Percentiles rank a stretch among this genome's conserved stretches.
phyloP scores from a whole-genome alignment of 140 eudicot species.

The Stevia rebaudiana region DNA sequence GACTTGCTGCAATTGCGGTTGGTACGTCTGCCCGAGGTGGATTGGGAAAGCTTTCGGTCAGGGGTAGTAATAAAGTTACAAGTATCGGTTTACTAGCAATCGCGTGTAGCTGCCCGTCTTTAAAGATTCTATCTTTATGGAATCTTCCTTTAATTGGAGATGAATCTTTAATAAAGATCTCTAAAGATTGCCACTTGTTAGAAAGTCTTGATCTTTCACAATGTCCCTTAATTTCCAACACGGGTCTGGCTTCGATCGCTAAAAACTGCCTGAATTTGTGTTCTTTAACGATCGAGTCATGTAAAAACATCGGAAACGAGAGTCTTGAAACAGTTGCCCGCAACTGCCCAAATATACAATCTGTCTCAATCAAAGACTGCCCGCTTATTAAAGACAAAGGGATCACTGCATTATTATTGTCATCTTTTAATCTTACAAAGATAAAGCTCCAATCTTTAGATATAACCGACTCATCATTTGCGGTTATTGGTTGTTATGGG shows the following conservation, averaged over 20 bases:
- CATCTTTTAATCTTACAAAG: constrained; percentile 42
- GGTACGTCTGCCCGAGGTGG: constrained; percentile 94
- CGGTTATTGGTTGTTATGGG: constrained; percentile 81
- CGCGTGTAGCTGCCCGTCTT: constrained; percentile 84
- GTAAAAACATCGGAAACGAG: constrained; percentile 69
- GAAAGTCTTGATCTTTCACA: constrained; percentile 79
- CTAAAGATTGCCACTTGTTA: constrained; percentile 64
- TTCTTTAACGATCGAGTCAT: constrained; percentile 59
- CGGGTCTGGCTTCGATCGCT: constrained; percentile 64
- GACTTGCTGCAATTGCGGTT: constrained; percentile 85
- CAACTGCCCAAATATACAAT: constrained; percentile 62
- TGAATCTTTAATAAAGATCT: constrained; percentile 61
- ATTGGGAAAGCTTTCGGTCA: constrained; percentile 78
- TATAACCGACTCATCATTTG: constrained; percentile 79
- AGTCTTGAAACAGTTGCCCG: constrained; percentile 64
- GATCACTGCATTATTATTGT: constrained; percentile 57
- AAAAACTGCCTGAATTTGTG: constrained; percentile 59
- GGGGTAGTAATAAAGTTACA: constrained; percentile 69
- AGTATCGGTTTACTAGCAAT: constrained; percentile 58
- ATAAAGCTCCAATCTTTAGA: constrained; percentile 57
- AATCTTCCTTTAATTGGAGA: constrained; percentile 60
- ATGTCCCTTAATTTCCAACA: constrained; percentile 67
- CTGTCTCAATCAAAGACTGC: constrained; percentile 65
- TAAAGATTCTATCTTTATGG: constrained; percentile 77
- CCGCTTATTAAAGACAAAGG: constrained; percentile 84